Evolutionary conservation across 257 asterid species (phyloP).

Genomic region (Marsdenia floribunda): DNA sequence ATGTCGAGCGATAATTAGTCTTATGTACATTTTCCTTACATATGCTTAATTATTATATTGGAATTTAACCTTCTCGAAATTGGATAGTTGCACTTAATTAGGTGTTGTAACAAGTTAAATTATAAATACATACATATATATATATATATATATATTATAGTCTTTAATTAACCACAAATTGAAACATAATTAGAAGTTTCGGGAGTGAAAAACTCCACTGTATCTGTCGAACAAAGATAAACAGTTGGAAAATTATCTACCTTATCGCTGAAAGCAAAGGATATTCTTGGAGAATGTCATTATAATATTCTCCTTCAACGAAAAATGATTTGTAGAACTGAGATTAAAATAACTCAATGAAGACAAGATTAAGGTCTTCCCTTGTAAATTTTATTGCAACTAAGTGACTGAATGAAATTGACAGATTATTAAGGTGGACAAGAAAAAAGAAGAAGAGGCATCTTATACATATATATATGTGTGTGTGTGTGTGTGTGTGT

Average conservation of each 20-base stretch:
- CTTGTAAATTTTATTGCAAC: background rate
- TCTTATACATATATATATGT: too few relatives aligned
- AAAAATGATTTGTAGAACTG: slow-evolving; percentile 3
- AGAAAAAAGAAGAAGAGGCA: background rate
- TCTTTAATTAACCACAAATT: too few relatives aligned
- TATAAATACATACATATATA: too few relatives aligned
- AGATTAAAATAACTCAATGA: background rate
- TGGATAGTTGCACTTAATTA: too few relatives aligned
- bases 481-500: too few relatives aligned
- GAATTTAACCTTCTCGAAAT: too few relatives aligned
- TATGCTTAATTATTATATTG: too few relatives aligned
- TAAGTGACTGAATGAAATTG: background rate
- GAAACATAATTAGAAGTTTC: background rate
- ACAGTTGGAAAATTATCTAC: background rate
- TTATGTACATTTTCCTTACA: too few relatives aligned
- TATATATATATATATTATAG: too few relatives aligned
- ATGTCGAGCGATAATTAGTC: too few relatives aligned
- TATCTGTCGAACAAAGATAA: background rate
- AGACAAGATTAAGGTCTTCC: background rate
- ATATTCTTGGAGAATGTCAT: slow-evolving; percentile 5
- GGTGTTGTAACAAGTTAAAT: too few relatives aligned
- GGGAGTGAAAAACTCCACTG: background rate
- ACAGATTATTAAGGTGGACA: background rate
- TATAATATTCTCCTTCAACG: background rate
- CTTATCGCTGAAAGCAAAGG: slow-evolving; percentile 8